Conservation (phyloP, 1,284 basidiomycete species). For the Blastosporella zonata region DNA sequence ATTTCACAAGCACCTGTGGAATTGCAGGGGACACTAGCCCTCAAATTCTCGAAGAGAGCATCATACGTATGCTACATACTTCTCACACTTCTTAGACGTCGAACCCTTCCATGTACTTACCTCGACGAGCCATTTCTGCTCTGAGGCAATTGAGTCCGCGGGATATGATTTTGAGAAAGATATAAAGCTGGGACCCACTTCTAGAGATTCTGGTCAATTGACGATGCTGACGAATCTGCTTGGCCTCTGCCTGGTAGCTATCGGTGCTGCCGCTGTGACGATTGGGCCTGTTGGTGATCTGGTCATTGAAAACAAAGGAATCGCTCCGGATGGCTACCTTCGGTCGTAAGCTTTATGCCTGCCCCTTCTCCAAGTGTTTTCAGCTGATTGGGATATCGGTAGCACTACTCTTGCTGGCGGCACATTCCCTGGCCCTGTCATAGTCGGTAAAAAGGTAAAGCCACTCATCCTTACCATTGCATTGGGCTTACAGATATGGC, state of each 20-base stretch:
- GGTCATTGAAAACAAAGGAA: slow-evolving; percentile 4
- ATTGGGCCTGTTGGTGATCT: slow-evolving; percentile 4
- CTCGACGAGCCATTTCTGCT: neutral
- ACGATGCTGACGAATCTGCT: neutral
- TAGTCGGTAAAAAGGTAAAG: no score
- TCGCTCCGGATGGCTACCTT: slow-evolving; percentile 5
- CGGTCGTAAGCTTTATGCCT: neutral
- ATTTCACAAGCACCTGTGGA: no score
- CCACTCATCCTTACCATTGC: no score
- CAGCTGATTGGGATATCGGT: no score
- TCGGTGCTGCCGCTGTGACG: neutral
- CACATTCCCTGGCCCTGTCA: no score
- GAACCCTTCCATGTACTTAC: no score
- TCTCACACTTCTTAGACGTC: no score
- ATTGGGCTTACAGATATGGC: no score
- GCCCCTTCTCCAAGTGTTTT: neutral
- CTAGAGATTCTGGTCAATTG: neutral
- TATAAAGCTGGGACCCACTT: neutral
- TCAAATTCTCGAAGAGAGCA: no score
- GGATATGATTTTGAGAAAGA: neutral
- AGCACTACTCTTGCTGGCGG: no score
- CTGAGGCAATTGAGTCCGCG: neutral
- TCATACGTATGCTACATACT: no score
- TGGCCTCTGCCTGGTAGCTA: neutral
- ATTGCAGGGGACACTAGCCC: no score